Percentiles rank a stretch among this genome's conserved stretches.
Evolutionary conservation across 2,329 filamentous ascomycete genomes (phyloP).

Genomic region (Monosporascus ibericus): DNA sequence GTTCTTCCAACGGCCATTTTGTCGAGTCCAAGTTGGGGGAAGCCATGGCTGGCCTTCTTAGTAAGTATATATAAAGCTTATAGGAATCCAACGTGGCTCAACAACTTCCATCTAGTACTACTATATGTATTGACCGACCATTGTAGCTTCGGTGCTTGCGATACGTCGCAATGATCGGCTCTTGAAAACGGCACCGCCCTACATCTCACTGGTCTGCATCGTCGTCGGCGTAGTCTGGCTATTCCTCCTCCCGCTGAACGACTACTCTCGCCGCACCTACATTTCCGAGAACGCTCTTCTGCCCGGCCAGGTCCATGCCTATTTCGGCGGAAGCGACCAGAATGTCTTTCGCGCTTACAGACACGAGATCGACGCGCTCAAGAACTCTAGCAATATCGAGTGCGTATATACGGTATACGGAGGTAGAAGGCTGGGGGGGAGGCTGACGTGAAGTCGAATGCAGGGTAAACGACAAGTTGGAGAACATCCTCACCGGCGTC

Average conservation of each 20-base stretch:
- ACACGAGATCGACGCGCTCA: constrained; percentile 68
- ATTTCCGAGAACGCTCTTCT: constrained; percentile 96
- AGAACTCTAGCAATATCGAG: constrained; percentile 46
- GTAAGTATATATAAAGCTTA: not conserved
- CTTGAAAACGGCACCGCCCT: constrained; percentile 72
- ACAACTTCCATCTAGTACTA: not conserved
- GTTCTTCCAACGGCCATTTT: not conserved
- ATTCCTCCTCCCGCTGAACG: constrained; percentile 78
- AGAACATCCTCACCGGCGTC: constrained; percentile 66
- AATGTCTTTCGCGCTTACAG: constrained; percentile 88
- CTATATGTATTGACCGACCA: not conserved
- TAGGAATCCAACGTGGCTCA: too few relatives aligned
- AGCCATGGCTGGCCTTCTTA: not conserved
- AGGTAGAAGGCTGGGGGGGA: not conserved
- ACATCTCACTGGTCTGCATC: constrained; percentile 80
- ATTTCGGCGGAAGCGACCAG: constrained; percentile 94
- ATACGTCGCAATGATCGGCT: constrained; percentile 77
- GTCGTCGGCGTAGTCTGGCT: constrained; percentile 84
- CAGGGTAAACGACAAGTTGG: constrained; percentile 64
- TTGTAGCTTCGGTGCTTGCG: constrained; percentile 53
- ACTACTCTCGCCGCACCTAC: constrained; percentile 88
- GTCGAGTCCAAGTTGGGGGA: not conserved
- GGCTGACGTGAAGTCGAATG: constrained; percentile 4
- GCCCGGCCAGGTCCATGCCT: constrained; percentile 94
- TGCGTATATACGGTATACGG: constrained; percentile 25